Conservation (phyloP, 2,329 filamentous ascomycete genomes). For the Fusarium tjaetaba region DNA sequence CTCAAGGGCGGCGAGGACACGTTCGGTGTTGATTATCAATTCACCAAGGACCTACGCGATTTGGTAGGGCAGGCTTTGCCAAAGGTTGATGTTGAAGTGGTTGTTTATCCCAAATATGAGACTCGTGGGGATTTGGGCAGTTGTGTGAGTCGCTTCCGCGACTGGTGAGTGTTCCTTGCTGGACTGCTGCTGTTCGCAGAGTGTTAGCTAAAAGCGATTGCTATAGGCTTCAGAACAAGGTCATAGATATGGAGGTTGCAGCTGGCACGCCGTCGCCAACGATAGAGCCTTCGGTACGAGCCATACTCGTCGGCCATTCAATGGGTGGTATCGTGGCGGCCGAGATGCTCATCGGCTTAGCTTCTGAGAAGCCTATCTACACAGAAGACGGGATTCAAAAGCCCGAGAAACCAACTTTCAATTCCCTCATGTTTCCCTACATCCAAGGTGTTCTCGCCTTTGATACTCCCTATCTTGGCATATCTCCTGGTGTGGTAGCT, state of each 20-base stretch:
- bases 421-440: slow-evolving; percentile 88
- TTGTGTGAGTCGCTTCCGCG: slow-evolving; percentile 77
- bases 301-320: slow-evolving; percentile 85
- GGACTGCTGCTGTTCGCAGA: background rate
- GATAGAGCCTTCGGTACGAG: slow-evolving; percentile 84
- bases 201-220: background rate
- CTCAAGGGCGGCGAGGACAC: slow-evolving; percentile 79
- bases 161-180: slow-evolving; percentile 67
- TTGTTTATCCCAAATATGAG: slow-evolving; percentile 84
- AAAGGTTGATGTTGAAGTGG: slow-evolving; percentile 71
- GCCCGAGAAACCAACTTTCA: slow-evolving; percentile 53
- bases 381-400: slow-evolving; percentile 56
- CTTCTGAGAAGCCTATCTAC: slow-evolving; percentile 64
- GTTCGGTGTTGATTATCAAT: slow-evolving; percentile 72
- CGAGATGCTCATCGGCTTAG: slow-evolving; percentile 81
- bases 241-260: slow-evolving; percentile 92
- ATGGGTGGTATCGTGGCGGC: slow-evolving; percentile 96
- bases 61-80: slow-evolving; percentile 73
- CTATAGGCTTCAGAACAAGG: slow-evolving; percentile 82
- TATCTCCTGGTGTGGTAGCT: slow-evolving; percentile 83
- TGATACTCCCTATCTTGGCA: slow-evolving; percentile 91
- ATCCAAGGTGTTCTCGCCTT: slow-evolving; percentile 91
- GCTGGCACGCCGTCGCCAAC: slow-evolving; percentile 84
- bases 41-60: slow-evolving; percentile 76
- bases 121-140: slow-evolving; percentile 80